Percentiles rank a stretch among this genome's conserved stretches.
Conservation (phyloP, 2,329 filamentous ascomycete genomes). For the Sphaerostilbella broomeana region DNA sequence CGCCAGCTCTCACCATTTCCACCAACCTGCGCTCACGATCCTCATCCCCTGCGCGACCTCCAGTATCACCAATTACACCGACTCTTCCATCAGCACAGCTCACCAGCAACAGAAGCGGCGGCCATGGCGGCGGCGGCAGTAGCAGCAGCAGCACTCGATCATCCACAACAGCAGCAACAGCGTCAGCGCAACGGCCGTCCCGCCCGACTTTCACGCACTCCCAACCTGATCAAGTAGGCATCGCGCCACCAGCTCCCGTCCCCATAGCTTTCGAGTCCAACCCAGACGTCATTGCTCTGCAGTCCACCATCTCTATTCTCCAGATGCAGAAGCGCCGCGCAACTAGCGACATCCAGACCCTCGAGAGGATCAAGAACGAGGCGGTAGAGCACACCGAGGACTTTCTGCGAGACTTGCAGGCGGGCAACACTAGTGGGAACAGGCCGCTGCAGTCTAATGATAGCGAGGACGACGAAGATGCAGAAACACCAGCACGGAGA, state of each 20-base stretch:
- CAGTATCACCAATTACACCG: constrained; percentile 51
- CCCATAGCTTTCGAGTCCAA: constrained; percentile 59
- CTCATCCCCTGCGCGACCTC: constrained; percentile 42
- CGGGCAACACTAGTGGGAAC: constrained; percentile 45
- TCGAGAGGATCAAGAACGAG: constrained; percentile 63
- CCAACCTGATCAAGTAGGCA: constrained; percentile 34
- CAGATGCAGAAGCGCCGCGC: constrained; percentile 80
- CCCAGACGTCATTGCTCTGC: constrained; percentile 80
- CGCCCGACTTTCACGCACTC: constrained; percentile 40
- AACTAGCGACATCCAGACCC: constrained; percentile 62
- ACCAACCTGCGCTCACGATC: constrained; percentile 27
- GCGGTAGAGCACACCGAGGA: constrained; percentile 64
- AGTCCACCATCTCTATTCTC: constrained; percentile 76
- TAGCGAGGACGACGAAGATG: constrained; percentile 22
- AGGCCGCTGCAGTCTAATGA: constrained; percentile 22
- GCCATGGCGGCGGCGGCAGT: too few relatives aligned
- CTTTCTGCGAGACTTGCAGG: constrained; percentile 62
- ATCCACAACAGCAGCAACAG: neutral
- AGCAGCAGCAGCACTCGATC: neutral
- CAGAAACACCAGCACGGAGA: constrained; percentile 18
- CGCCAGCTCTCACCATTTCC: constrained; percentile 27
- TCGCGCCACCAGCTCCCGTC: constrained; percentile 42
- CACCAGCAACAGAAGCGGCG: constrained; percentile 9
- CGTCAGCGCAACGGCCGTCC: constrained; percentile 16
- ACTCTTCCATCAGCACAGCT: constrained; percentile 35